phyloP scores from a whole-genome alignment of 1,284 basidiomycete species.

The Tilletia horrida region DNA sequence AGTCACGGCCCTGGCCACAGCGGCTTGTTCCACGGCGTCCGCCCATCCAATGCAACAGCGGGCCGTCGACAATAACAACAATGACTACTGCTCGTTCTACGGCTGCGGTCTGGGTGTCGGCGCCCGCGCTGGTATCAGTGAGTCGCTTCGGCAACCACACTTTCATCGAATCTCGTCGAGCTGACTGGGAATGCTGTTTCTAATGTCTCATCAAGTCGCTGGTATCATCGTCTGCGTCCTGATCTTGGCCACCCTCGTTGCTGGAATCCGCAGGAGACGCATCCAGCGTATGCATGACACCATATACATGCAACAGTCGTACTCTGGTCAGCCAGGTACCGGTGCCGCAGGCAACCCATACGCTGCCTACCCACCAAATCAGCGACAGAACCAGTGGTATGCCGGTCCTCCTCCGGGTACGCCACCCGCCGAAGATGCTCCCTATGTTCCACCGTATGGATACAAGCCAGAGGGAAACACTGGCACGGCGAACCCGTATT shows the following conservation, averaged over 20 bases:
- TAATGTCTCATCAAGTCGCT: background rate
- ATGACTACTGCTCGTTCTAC: conserved; percentile 5
- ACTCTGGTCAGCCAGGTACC: background rate
- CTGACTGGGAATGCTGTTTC: background rate
- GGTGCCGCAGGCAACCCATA: conserved; percentile 12
- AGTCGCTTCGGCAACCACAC: background rate
- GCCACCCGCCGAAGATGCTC: conserved; percentile 1
- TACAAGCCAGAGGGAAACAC: background rate
- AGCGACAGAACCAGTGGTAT: conserved; percentile 10
- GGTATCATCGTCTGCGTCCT: conserved; percentile 8
- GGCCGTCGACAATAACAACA: background rate
- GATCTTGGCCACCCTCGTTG: background rate
- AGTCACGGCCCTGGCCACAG: background rate
- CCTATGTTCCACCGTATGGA: conserved; percentile 10
- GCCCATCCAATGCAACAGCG: background rate
- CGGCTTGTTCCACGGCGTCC: too few relatives aligned
- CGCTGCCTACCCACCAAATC: background rate
- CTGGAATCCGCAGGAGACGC: background rate
- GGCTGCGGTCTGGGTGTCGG: conserved; percentile 9
- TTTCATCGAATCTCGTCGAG: too few relatives aligned
- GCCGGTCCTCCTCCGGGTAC: conserved; percentile 8
- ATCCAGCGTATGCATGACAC: conserved; percentile 2
- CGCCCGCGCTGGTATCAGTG: conserved; percentile 7
- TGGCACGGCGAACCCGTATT: background rate
- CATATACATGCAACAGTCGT: conserved; percentile 1